Evolutionary conservation across 73 alveolate genomes (phyloP).

Genomic region (Paramecium biaurelia): DNA sequence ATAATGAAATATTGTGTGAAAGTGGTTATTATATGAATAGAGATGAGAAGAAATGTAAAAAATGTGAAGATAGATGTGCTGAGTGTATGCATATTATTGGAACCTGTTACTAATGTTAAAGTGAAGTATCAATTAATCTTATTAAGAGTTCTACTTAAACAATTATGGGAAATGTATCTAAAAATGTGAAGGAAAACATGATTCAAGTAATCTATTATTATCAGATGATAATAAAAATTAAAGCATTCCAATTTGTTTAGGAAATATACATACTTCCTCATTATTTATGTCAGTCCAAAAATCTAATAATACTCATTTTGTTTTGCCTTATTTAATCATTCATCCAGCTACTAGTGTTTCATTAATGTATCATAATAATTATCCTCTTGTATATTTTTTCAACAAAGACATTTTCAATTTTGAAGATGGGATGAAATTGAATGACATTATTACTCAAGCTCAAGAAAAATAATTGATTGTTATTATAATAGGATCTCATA

Average conservation of each 20-base stretch:
- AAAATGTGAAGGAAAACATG: conserved; percentile 37
- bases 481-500: neutral
- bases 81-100: conserved; percentile 30
- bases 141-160: conserved; percentile 24
- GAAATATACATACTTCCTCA: neutral
- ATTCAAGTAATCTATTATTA: neutral
- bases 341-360: neutral
- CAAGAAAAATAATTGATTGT: neutral
- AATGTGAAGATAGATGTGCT: conserved; percentile 5
- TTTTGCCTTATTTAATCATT: neutral
- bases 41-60: neutral
- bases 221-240: conserved; percentile 14
- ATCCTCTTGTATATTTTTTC: neutral
- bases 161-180: neutral
- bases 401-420: neutral
- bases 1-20: neutral
- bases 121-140: neutral
- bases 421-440: neutral
- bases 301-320: neutral
- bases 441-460: neutral
- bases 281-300: neutral
- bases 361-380: neutral
- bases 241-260: neutral
- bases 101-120: conserved; percentile 9
- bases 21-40: neutral